These are phyloP conservation scores for Bryum argenteum DNA, from an alignment of 225 moss, liverwort and hornwort genomes.

Conservation along the genomic window DNA sequence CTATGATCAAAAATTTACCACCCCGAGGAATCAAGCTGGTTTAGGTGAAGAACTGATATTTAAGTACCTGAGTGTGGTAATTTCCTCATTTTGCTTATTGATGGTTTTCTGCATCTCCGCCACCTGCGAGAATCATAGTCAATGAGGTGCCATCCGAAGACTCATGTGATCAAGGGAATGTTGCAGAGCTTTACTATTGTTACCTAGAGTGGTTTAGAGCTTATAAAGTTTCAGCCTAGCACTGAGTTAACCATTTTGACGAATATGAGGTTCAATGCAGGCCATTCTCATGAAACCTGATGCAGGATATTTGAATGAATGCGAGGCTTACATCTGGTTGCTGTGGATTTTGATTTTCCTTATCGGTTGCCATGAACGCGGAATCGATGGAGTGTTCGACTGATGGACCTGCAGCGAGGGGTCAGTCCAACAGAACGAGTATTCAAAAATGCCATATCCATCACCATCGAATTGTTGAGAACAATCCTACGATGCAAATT, in stretches of 20 bases:
- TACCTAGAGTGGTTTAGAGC: too few species aligned
- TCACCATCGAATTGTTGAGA: not conserved
- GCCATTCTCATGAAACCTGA: not conserved
- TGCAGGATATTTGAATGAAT: not conserved
- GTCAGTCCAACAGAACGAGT: not conserved
- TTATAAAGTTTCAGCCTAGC: too few species aligned
- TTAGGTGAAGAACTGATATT: not conserved
- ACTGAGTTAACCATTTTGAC: too few species aligned
- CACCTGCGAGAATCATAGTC: not conserved
- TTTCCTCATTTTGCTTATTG: slow-evolving; percentile 38
- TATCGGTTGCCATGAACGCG: slow-evolving; percentile 21
- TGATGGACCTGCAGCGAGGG: not conserved
- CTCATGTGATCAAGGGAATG: not conserved
- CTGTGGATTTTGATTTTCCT: slow-evolving; percentile 29
- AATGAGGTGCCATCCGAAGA: too few species aligned
- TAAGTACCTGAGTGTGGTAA: slow-evolving; percentile 32
- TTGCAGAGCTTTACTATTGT: not conserved
- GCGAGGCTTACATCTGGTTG: slow-evolving; percentile 27
- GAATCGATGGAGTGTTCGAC: not conserved
- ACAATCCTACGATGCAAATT: not conserved
- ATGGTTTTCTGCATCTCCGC: slow-evolving; percentile 40
- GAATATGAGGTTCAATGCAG: not conserved
- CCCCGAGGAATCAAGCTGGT: not conserved
- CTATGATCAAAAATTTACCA: not conserved
- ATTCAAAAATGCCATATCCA: not conserved